Conservation (phyloP, 2,329 filamentous ascomycete species). For the Didymella pomorum region DNA sequence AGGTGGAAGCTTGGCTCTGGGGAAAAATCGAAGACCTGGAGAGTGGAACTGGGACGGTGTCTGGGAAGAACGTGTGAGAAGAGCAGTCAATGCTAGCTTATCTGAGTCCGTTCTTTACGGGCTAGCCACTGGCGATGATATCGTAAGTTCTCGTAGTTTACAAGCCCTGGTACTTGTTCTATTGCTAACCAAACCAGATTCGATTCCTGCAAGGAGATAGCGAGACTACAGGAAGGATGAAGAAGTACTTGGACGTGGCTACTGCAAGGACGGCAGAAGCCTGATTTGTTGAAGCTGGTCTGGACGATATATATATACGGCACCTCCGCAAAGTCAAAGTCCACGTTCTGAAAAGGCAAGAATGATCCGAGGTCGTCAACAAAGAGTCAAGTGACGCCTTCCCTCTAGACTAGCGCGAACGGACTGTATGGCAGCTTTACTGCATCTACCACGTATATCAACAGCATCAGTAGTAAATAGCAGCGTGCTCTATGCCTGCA, state of each 20-base stretch:
- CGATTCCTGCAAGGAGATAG: slow-evolving; percentile 49
- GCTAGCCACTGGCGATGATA: slow-evolving; percentile 69
- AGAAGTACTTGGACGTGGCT: slow-evolving; percentile 35
- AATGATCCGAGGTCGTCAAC: neutral
- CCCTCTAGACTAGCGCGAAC: neutral
- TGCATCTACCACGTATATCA: neutral
- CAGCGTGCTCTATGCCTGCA: neutral
- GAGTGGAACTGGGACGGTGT: slow-evolving; percentile 99
- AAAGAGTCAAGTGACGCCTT: neutral
- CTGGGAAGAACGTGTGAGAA: slow-evolving; percentile 88
- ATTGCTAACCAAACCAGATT: slow-evolving; percentile 36
- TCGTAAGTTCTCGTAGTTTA: slow-evolving; percentile 60
- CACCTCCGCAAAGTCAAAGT: neutral
- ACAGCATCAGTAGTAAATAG: slow-evolving; percentile 8
- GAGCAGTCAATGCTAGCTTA: slow-evolving; percentile 77
- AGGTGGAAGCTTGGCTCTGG: slow-evolving; percentile 43
- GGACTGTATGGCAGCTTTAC: neutral
- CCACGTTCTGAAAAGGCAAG: neutral
- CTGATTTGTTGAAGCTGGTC: slow-evolving; percentile 1
- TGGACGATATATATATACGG: neutral
- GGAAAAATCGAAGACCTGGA: slow-evolving; percentile 69
- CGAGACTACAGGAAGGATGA: slow-evolving; percentile 45
- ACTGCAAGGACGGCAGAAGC: slow-evolving; percentile 28
- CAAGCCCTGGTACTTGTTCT: neutral
- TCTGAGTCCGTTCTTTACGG: slow-evolving; percentile 84